A percentile compares a stretch with the other conserved stretches of the same genome.
These are phyloP conservation scores for Cladosporium sp. DNA, from an alignment of 2,329 filamentous ascomycete genomes.

Conservation along the genomic window DNA sequence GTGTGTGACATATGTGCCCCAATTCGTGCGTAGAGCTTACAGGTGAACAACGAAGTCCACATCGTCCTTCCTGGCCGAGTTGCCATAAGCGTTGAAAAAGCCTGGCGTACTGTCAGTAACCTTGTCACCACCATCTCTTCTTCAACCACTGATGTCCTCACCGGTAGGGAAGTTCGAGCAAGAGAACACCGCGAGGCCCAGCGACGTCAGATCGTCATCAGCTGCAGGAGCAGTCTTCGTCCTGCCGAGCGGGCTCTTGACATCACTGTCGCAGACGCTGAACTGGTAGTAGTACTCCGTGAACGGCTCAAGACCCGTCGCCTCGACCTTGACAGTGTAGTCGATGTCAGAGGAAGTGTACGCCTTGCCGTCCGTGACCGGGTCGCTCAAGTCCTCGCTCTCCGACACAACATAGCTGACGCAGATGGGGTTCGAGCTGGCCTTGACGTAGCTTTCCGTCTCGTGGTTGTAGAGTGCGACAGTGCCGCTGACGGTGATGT, in stretches of 20 bases:
- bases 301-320: conserved; percentile 19
- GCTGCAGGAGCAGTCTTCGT: conserved; percentile 22
- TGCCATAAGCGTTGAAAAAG: conserved; percentile 26
- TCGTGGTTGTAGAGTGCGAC: conserved; percentile 24
- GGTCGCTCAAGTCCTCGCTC: conserved; percentile 15
- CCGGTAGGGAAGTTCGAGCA: conserved; percentile 24
- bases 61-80: conserved; percentile 26
- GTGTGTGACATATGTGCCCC: background rate
- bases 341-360: conserved; percentile 26
- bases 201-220: conserved; percentile 19
- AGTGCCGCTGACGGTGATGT: conserved; percentile 22
- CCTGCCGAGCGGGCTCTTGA: conserved; percentile 20
- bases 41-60: conserved; percentile 34
- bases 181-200: conserved; percentile 23
- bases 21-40: conserved; percentile 1
- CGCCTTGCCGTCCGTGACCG: conserved; percentile 17
- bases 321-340: conserved; percentile 26
- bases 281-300: conserved; percentile 27
- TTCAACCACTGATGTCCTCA: background rate
- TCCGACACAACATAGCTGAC: conserved; percentile 17
- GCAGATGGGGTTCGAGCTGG: conserved; percentile 20
- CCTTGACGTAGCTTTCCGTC: conserved; percentile 20
- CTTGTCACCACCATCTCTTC: background rate
- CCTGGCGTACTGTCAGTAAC: background rate
- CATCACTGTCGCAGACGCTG: conserved; percentile 19